Conservation (phyloP, 1,139 yeast genomes). For the Pichia sp. region DNA sequence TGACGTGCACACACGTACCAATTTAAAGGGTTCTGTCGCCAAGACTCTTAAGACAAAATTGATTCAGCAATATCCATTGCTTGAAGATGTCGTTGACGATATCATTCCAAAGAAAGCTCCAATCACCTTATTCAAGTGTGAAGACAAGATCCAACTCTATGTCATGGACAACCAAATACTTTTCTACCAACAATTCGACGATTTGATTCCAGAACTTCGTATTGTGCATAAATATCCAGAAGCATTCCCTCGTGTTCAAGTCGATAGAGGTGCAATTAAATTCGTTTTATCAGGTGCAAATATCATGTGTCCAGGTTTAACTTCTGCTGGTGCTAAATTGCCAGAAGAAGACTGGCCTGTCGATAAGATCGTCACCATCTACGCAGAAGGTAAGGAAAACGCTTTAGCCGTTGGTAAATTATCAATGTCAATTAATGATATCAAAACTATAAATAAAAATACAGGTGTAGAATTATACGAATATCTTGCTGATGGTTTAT, state of each 20-base stretch:
- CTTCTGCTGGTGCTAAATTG: constrained; percentile 83
- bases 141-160: constrained; percentile 82
- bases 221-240: constrained; percentile 82
- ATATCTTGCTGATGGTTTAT: constrained; percentile 87
- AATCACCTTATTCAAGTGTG: constrained; percentile 79
- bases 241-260: constrained; percentile 83
- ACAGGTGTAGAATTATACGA: constrained; percentile 86
- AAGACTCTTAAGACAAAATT: constrained; percentile 76
- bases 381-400: constrained; percentile 91
- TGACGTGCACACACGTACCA: constrained; percentile 86
- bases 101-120: constrained; percentile 92
- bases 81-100: constrained; percentile 76
- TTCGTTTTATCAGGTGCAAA: constrained; percentile 94
- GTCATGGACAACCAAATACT: constrained; percentile 72
- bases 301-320: constrained; percentile 96
- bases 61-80: constrained; percentile 65
- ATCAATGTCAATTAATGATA: constrained; percentile 88
- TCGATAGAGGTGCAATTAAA: constrained; percentile 96
- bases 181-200: constrained; percentile 83
- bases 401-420: constrained; percentile 90
- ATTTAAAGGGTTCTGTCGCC: constrained; percentile 90
- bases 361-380: constrained; percentile 73
- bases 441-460: constrained; percentile 80
- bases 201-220: constrained; percentile 72
- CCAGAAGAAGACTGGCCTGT: constrained; percentile 69